Percentiles rank a stretch among this genome's conserved stretches.
Conservation (phyloP, 768 basidiomycete genomes). For the Cystofilobasidium macerans region DNA sequence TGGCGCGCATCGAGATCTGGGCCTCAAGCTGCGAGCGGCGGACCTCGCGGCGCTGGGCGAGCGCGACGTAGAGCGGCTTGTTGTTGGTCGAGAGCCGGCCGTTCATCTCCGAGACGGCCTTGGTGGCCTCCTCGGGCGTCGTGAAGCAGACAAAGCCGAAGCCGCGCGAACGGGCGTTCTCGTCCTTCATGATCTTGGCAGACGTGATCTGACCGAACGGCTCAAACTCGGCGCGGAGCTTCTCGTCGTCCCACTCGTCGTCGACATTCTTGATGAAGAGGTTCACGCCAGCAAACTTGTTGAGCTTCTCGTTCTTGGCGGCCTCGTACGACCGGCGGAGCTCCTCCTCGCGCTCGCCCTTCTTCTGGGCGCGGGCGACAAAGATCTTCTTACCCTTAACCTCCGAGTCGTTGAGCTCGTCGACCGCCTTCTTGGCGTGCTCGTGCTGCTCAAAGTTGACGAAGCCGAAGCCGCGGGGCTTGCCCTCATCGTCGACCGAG, state of each 20-base stretch:
- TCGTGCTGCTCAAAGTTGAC: slow-evolving; percentile 94
- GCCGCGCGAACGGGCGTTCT: slow-evolving; percentile 82
- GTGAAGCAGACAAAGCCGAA: slow-evolving; percentile 99
- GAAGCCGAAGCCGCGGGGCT: slow-evolving; percentile 94
- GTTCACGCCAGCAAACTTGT: slow-evolving; percentile 98
- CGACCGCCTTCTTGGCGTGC: slow-evolving; percentile 79
- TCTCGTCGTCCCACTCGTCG: slow-evolving; percentile 80
- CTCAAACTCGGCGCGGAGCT: slow-evolving; percentile 91
- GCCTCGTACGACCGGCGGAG: slow-evolving; percentile 84
- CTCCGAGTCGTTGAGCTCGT: slow-evolving; percentile 75
- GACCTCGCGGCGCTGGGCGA: slow-evolving; percentile 95
- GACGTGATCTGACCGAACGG: slow-evolving; percentile 94
- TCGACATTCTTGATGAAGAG: slow-evolving; percentile 99
- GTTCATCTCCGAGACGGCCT: slow-evolving; percentile 99
- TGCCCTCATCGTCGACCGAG: slow-evolving; percentile 72
- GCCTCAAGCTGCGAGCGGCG: slow-evolving; percentile 96
- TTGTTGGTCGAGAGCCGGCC: slow-evolving; percentile 43
- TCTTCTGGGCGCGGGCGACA: slow-evolving; percentile 95
- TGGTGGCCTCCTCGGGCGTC: slow-evolving; percentile 94
- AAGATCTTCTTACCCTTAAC: slow-evolving; percentile 78
- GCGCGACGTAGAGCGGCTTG: slow-evolving; percentile 96
- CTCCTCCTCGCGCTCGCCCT: slow-evolving; percentile 95
- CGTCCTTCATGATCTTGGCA: slow-evolving; percentile 98
- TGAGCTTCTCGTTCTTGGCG: slow-evolving; percentile 90
- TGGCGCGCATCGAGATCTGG: slow-evolving; percentile 92